Conservation (phyloP, 306 rosid genomes). For the Rosa chinensis region DNA sequence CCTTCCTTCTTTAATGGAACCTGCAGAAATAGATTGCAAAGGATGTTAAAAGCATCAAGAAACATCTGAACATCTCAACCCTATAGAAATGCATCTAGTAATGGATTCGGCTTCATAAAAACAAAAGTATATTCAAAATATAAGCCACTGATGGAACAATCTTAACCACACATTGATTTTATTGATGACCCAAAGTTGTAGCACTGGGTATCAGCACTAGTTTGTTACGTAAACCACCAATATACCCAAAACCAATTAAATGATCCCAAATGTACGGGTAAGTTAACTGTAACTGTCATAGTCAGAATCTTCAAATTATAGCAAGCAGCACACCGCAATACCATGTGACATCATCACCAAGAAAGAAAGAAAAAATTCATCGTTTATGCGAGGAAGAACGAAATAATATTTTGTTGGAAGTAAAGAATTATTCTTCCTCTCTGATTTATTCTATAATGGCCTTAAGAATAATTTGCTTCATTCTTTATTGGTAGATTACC, state of each 20-base stretch:
- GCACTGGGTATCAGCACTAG: neutral
- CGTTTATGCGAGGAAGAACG: neutral
- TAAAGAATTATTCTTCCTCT: neutral
- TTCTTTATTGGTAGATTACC: constrained; percentile 35
- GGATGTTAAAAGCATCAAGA: neutral
- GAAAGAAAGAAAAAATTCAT: neutral
- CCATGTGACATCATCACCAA: neutral
- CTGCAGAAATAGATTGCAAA: constrained; percentile 33
- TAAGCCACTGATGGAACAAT: neutral
- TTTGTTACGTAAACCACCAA: neutral
- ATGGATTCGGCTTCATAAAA: neutral
- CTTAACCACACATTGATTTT: neutral
- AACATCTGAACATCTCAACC: neutral
- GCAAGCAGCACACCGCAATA: neutral
- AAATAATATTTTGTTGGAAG: neutral
- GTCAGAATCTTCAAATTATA: neutral
- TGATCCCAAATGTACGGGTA: neutral
- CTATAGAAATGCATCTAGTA: neutral
- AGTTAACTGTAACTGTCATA: neutral
- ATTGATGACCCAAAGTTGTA: neutral
- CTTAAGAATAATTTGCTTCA: neutral
- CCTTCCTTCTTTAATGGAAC: constrained; percentile 81
- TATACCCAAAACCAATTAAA: neutral
- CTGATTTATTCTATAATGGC: neutral
- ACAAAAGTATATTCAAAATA: neutral